Conservation (phyloP, 345 rosid genomes). For the Salix udensis region DNA sequence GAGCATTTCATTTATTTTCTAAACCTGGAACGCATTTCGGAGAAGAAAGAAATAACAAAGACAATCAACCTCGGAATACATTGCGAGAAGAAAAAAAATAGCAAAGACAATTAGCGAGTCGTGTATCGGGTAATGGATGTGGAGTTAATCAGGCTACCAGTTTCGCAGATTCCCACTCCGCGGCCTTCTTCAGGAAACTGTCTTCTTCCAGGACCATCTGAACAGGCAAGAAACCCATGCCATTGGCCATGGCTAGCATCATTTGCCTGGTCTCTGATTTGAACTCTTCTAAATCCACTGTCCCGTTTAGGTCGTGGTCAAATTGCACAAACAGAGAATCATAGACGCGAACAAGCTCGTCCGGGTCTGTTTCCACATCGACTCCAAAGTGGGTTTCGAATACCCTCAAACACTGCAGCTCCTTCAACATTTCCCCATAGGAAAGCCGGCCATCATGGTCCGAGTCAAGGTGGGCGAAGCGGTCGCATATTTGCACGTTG, state of each 20-base stretch:
- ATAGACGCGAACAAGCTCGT: conserved; percentile 26
- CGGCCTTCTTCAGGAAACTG: conserved; percentile 45
- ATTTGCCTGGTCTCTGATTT: conserved; percentile 41
- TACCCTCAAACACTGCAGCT: conserved; percentile 38
- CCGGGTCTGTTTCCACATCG: conserved; percentile 28
- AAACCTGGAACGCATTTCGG: too few species aligned
- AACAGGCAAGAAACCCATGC: conserved; percentile 45
- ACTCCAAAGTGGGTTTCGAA: conserved; percentile 39
- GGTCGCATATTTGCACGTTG: conserved; percentile 13
- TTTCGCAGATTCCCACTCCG: conserved; percentile 34
- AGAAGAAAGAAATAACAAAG: too few species aligned
- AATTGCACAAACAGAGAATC: conserved; percentile 29
- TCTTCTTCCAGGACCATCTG: conserved; percentile 51
- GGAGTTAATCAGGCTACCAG: not conserved
- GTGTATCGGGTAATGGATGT: not conserved
- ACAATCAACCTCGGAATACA: not conserved
- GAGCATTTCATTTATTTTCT: not conserved
- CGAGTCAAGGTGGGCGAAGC: conserved; percentile 28
- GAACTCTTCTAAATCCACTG: conserved; percentile 43
- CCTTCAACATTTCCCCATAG: conserved; percentile 41
- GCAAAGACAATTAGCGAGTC: not conserved
- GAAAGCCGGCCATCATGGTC: conserved; percentile 41
- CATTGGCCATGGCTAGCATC: conserved; percentile 49
- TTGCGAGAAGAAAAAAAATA: too few species aligned
- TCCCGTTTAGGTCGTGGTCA: conserved; percentile 41